Conservation (phyloP, 129 eudicot species). For the Helianthus annuus region DNA sequence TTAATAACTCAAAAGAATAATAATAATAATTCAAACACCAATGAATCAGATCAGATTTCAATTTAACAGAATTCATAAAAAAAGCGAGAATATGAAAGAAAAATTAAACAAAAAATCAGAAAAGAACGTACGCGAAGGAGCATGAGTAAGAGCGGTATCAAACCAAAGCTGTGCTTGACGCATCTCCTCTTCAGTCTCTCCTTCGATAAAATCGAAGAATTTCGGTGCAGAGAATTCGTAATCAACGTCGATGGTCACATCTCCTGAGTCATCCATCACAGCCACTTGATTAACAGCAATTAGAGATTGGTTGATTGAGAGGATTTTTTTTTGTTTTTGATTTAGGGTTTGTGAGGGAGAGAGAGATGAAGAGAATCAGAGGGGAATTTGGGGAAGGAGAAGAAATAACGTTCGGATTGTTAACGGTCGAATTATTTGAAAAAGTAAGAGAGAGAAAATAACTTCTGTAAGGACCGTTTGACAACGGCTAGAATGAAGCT, state of each 20-base stretch:
- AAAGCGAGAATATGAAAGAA: too few relatives aligned
- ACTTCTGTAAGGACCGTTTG: slow-evolving; percentile 16
- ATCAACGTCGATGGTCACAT: slow-evolving; percentile 48
- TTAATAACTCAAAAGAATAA: too few relatives aligned
- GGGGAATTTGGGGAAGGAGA: slow-evolving; percentile 18
- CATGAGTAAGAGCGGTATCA: slow-evolving; percentile 53
- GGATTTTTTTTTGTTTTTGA: not conserved
- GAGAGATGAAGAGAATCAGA: not conserved
- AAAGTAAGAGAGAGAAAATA: slow-evolving; percentile 31
- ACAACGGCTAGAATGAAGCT: slow-evolving; percentile 55
- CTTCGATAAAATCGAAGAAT: slow-evolving; percentile 67
- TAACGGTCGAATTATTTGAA: slow-evolving; percentile 75
- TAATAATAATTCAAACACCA: too few relatives aligned
- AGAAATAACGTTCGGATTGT: slow-evolving; percentile 69
- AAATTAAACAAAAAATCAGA: not conserved
- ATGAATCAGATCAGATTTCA: too few relatives aligned
- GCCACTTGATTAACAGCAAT: slow-evolving; percentile 23
- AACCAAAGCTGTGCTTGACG: slow-evolving; percentile 83
- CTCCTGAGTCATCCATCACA: slow-evolving; percentile 41
- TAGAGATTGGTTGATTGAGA: not conserved
- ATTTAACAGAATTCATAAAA: too few relatives aligned
- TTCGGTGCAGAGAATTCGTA: slow-evolving; percentile 86
- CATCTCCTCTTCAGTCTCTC: slow-evolving; percentile 62
- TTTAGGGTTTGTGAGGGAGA: not conserved
- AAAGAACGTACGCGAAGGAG: slow-evolving; percentile 84